phyloP scores from a whole-genome alignment of 176 grass and related monocot genomes.

The Phoenix roebelenii region DNA sequence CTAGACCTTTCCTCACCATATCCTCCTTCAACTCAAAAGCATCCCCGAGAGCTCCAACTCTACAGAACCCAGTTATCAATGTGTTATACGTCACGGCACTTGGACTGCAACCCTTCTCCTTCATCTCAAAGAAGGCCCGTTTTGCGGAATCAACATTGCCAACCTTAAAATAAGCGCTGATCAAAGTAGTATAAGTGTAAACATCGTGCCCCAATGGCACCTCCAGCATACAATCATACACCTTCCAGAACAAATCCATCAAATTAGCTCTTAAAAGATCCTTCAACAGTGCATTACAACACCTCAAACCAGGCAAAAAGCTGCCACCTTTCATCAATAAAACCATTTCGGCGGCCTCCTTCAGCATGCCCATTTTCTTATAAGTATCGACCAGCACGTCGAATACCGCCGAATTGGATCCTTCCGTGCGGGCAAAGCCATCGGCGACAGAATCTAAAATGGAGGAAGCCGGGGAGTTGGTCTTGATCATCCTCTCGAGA shows the following conservation, averaged over 20 bases:
- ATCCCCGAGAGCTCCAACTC: slow-evolving; percentile 35
- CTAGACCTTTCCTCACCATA: slow-evolving; percentile 43
- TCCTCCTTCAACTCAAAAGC: slow-evolving; percentile 57
- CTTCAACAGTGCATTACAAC: slow-evolving; percentile 65
- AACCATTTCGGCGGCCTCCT: slow-evolving; percentile 28
- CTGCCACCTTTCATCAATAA: slow-evolving; percentile 35
- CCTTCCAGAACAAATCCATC: slow-evolving; percentile 64
- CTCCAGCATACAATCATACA: slow-evolving; percentile 31
- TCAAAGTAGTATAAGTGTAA: slow-evolving; percentile 55
- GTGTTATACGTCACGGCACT: slow-evolving; percentile 46
- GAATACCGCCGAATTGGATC: slow-evolving; percentile 27
- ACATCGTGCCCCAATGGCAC: slow-evolving; percentile 25
- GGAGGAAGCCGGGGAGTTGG: slow-evolving; percentile 18
- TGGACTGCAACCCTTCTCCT: slow-evolving; percentile 33
- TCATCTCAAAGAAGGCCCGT: slow-evolving; percentile 49
- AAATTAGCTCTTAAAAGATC: slow-evolving; percentile 43
- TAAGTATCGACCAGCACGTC: slow-evolving; percentile 57
- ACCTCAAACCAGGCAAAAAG: slow-evolving; percentile 43
- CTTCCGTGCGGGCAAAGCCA: slow-evolving; percentile 8
- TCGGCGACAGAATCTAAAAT: slow-evolving; percentile 31
- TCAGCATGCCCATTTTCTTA: slow-evolving; percentile 42
- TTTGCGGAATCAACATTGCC: slow-evolving; percentile 39
- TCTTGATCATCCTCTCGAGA: slow-evolving; percentile 42
- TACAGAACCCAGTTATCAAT: slow-evolving; percentile 54
- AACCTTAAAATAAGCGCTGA: slow-evolving; percentile 42